Evolutionary conservation across 768 basidiomycete genomes (phyloP), one percentile per base, ranked within the genome.

Genomic region (Podaxis rugospora): DNA sequence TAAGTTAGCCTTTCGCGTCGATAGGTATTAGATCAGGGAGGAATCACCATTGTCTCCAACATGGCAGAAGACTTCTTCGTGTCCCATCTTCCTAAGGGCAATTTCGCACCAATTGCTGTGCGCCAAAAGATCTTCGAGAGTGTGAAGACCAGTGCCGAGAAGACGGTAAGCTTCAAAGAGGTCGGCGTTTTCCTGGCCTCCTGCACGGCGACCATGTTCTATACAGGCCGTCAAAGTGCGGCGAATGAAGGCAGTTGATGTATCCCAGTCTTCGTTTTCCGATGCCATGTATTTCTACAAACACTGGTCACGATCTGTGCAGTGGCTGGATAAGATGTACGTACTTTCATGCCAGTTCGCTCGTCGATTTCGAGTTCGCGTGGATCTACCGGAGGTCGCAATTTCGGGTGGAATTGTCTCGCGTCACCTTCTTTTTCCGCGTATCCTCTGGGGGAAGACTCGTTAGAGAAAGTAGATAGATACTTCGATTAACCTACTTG

Each of bases 91-190:
- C 63, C 83, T 79, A 6, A 93, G 78, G 0, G 82, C 82, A 10
- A 92, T 75, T 71, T 94, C 90, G 71, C 87, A 88, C 83, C 87
- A 92, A 73, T 93, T 87, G 68, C 84, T 85, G 70, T 92, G 92
- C 1, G 90, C 90, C 11, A 87, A 74, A 42, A 92, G 79, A 69
- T 93, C 89, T 68, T 92, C 89, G 72, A 87, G 75, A 2, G 86
- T 87, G 68, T 87, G 86, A 35, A 87, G 74, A 2, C 83, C 85
- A 21, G 81, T 84, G 2, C 90, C 90, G 16, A 92, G 78, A 7
- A 90, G 78, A 13, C 88, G 81, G 72, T 87, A 92, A 2, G 86
- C 84, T 64, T 88, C 86, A 72, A 76, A 88, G 14, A 83, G 77
- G 51, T 87, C 84, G 3, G 75, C 69, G 21, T 78, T 80, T 58